These are phyloP conservation scores for Phlebiopsis flavidoalba DNA, from an alignment of 768 basidiomycete genomes.

Conservation along the genomic window DNA sequence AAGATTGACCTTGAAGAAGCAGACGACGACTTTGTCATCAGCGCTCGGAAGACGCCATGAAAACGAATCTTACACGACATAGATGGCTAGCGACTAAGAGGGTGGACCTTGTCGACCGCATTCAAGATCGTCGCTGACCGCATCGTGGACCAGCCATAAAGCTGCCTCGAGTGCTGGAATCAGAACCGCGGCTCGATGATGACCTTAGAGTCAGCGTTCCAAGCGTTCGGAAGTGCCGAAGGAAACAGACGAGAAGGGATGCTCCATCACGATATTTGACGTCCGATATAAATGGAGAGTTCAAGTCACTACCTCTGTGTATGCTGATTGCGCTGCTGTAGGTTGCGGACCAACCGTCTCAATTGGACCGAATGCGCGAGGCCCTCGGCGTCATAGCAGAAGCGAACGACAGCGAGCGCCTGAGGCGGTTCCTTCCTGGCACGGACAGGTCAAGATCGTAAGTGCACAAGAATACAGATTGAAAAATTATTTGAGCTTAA, in stretches of 20 bases:
- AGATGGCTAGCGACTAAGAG: slow-evolving; percentile 39
- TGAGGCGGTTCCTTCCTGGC: slow-evolving; percentile 62
- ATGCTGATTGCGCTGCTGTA: slow-evolving; percentile 23
- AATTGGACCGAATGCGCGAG: slow-evolving; percentile 65
- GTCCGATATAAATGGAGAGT: slow-evolving; percentile 51
- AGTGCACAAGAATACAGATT: slow-evolving; percentile 26
- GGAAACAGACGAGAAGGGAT: slow-evolving; percentile 76
- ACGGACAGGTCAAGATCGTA: slow-evolving; percentile 72
- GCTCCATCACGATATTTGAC: slow-evolving; percentile 63
- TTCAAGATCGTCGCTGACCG: slow-evolving; percentile 66
- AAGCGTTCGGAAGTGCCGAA: slow-evolving; percentile 62
- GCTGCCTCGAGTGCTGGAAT: slow-evolving; percentile 48
- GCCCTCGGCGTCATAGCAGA: slow-evolving; percentile 74
- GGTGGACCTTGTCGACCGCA: slow-evolving; percentile 58
- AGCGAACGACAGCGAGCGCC: slow-evolving; percentile 62
- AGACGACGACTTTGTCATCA: slow-evolving; percentile 54
- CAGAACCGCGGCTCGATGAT: slow-evolving; percentile 51
- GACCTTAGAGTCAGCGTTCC: slow-evolving; percentile 68
- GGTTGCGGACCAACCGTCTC: slow-evolving; percentile 69
- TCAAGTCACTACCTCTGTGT: slow-evolving; percentile 1
- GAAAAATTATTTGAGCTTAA: not conserved
- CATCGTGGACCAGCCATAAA: slow-evolving; percentile 45
- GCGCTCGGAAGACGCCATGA: slow-evolving; percentile 62
- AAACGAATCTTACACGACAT: slow-evolving; percentile 50
- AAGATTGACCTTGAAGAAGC: slow-evolving; percentile 58